Evolutionary conservation across 345 rosid genomes (phyloP).

Genomic region (Nephelium lappaceum): DNA sequence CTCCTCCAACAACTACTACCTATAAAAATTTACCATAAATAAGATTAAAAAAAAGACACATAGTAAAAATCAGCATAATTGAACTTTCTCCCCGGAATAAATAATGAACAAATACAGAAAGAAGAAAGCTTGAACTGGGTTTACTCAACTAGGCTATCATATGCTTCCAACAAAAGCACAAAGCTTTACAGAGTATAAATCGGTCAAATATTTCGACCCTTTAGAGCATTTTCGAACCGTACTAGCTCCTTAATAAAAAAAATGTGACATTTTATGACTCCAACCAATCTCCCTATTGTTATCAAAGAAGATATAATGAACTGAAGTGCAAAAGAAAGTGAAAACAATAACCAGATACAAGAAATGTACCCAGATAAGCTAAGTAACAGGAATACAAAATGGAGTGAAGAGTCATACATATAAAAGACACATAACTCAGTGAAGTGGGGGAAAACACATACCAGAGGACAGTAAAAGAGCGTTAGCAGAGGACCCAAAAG

Average conservation of each 20-base stretch:
- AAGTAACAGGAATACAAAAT: neutral
- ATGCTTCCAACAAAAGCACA: constrained; percentile 6
- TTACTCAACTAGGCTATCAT: neutral
- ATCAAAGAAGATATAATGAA: neutral
- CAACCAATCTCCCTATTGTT: neutral
- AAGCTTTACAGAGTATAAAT: neutral
- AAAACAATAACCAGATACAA: neutral
- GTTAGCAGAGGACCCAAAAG: constrained; percentile 33
- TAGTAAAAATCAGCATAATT: neutral
- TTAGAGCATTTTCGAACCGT: neutral
- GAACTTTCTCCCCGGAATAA: neutral
- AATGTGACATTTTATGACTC: no score
- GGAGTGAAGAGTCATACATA: neutral
- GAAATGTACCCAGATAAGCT: neutral
- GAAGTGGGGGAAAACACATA: constrained; percentile 14
- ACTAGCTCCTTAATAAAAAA: neutral
- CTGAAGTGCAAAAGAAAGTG: neutral
- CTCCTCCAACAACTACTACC: constrained; percentile 39
- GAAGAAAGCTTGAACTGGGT: neutral
- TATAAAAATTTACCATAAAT: constrained; percentile 24
- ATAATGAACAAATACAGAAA: neutral
- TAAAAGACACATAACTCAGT: neutral
- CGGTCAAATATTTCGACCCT: neutral
- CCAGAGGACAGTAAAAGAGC: constrained; percentile 43
- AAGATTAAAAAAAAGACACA: constrained; percentile 13